Evolutionary conservation across 139 green algal species (phyloP).

Genomic region (Nannochloris sp.): DNA sequence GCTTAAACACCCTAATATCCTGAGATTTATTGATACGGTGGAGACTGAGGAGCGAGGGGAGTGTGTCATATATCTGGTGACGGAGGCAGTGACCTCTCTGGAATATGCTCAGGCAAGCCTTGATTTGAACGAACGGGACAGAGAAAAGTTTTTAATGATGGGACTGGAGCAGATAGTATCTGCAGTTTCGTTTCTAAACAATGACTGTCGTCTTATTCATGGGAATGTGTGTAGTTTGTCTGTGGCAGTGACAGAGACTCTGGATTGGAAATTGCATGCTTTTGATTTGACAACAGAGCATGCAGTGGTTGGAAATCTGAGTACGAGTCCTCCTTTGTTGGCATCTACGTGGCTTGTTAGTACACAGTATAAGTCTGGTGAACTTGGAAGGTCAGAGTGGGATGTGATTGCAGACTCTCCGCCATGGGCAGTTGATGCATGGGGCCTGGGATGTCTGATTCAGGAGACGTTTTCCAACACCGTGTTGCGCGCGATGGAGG

Average conservation of each 20-base stretch:
- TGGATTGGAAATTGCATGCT: constrained; percentile 91
- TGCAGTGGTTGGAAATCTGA: not conserved
- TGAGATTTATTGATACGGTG: constrained; percentile 68
- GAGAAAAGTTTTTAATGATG: constrained; percentile 82
- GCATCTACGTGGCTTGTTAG: constrained; percentile 49
- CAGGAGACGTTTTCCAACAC: constrained; percentile 60
- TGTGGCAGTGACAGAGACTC: constrained; percentile 77
- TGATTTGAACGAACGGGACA: constrained; percentile 4
- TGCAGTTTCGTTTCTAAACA: constrained; percentile 92
- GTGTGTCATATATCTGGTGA: constrained; percentile 72
- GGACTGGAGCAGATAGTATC: constrained; percentile 78
- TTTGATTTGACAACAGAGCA: constrained; percentile 89
- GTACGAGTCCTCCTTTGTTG: constrained; percentile 20
- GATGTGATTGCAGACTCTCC: constrained; percentile 52
- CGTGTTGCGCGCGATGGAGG: constrained; percentile 51
- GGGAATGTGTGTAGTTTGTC: constrained; percentile 75
- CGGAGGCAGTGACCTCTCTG: constrained; percentile 67
- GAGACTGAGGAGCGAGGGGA: constrained; percentile 65
- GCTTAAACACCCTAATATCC: constrained; percentile 70
- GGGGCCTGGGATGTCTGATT: constrained; percentile 95
- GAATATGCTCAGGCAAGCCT: constrained; percentile 4
- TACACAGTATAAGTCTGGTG: constrained; percentile 81
- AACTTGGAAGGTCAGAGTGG: constrained; percentile 81
- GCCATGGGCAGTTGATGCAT: constrained; percentile 90
- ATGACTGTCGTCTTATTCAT: constrained; percentile 91